Conservation (phyloP, 305 asterid genomes). For the Fraxinus greggii region DNA sequence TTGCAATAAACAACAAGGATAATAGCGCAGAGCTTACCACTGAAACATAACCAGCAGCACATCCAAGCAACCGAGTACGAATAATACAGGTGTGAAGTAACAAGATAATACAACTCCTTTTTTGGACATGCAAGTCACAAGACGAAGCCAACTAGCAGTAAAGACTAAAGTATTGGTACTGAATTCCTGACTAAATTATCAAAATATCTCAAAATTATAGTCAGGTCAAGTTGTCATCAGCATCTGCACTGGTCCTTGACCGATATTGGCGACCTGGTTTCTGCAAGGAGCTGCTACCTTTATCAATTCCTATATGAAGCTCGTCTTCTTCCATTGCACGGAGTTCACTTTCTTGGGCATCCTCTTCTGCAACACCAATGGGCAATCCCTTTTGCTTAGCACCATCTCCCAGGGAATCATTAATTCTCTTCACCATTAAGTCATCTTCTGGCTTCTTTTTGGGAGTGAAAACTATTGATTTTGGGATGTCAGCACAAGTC, state of each 20-base stretch:
- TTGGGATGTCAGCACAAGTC: conserved; percentile 34
- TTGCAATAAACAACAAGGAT: not conserved
- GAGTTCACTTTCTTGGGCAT: conserved; percentile 36
- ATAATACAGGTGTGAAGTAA: not conserved
- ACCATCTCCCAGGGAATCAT: conserved; percentile 27
- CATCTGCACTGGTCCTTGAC: conserved; percentile 34
- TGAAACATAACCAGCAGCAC: not conserved
- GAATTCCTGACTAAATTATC: not conserved
- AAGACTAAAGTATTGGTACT: not conserved
- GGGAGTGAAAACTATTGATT: conserved; percentile 51
- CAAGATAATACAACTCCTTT: not conserved
- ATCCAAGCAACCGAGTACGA: not conserved
- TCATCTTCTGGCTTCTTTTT: conserved; percentile 42
- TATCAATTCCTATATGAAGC: conserved; percentile 24
- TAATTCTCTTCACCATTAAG: conserved; percentile 21
- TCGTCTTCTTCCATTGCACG: conserved; percentile 72
- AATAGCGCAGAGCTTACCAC: not conserved
- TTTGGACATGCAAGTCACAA: not conserved
- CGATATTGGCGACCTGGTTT: conserved; percentile 64
- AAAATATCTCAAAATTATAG: not conserved
- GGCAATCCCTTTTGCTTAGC: conserved; percentile 41
- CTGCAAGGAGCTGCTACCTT: conserved; percentile 22
- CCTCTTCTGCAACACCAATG: conserved; percentile 46
- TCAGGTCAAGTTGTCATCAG: conserved; percentile 26
- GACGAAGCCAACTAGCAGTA: not conserved